Base-by-base conservation (phyloP, 2,329 filamentous ascomycete genomes). In the Fusarium hainanense region DNA sequence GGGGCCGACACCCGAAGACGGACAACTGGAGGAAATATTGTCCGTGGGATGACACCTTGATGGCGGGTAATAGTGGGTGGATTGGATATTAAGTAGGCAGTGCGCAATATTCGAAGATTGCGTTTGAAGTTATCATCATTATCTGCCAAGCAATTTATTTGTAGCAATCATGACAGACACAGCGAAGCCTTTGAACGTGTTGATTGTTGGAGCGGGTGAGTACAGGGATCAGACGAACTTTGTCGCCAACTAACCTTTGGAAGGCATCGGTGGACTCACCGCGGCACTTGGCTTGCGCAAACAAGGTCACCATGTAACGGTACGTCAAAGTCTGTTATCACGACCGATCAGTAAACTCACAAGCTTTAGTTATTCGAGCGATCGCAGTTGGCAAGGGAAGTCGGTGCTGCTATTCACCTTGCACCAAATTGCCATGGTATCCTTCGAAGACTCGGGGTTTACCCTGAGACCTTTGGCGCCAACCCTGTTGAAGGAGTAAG, bases 401-500 rank as follows among this genome's bases (percentile, higher is more conserved):
- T 82, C 2, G 89, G 88, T 1, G 88, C 89, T 5, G 88, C 88
- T 0, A 83, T 91, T n/a, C 88, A 90, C 71, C 75, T 91, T 7
- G 84, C 86, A 0, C 88, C 89, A 1, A 92, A 91, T 70, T 80
- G 84, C 4, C 89, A 89, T 74, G 86, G 87, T 1, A 76, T 90
- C 4, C 78, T 91, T 13, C 77, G 78, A 9, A 75, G 75, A 46
- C 78, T 79, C 66, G 82, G 81, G 4, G 76, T 83, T 20, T 71
- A 71, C 1, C 78, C 80, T 7, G 81, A 82, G 69, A 65, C 66
- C 0, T 78, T 82, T 40, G 81, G 81, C 6, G 82, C 77, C 80
- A 57, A 82, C 77, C 66, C 75, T 51, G 58, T 78, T 65, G 57
- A 75, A 51, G 74, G 79, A 66, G 78, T 56, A 54, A 30, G 74